Base-by-base conservation (phyloP, 345 rosid species). In the Rubroshorea leprosula region DNA sequence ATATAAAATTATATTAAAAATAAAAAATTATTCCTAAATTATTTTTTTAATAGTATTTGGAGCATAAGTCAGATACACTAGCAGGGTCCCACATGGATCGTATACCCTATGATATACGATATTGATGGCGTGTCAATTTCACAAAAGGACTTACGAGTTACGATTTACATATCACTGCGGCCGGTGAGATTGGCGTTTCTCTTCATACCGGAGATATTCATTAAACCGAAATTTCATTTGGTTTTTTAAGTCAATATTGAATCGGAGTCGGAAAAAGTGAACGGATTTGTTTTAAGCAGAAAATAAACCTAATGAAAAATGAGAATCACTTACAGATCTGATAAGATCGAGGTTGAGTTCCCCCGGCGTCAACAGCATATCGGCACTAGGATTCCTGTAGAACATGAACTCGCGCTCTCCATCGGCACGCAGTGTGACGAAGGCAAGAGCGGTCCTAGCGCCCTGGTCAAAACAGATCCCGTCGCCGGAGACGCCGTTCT, bases 331-430 rank as follows among this genome's bases (percentile, higher is more conserved):
- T 74, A 89, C 99, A 46, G 99, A 93, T 93, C 87, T 79, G 64
- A 89, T 78, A 60, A 93, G 80, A 70, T 89, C 85, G 35, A 83
- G 85, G 45, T 89, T 83, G 51, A 92, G 86, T 64, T 92, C 98
- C 18, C 86, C 95, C 7, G 98, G 93, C 60, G 56, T 69, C 72
- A 89, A 78, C 27, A 92, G 81, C 98, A 92, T 92, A 52, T 89
- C 98, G 49, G 98, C 98, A 55, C 95, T 86, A 26, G 98, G 98
- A 64, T 92, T 92, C 69, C 98, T 70, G 67, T 91, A 91, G 53
- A 88, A 91, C 96, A 91, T 91, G 58, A 91, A 91, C 51, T 91
- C 98, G 47, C 98, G 98, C 70, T 89, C 98, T 4, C 98, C 98
- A 44, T 89, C 96, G 31, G 98, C 87, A 70, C 95, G 96, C 46